Base-by-base conservation (phyloP, 108 stramenopile genomes). In the Pseudonitzschia multistriata region DNA sequence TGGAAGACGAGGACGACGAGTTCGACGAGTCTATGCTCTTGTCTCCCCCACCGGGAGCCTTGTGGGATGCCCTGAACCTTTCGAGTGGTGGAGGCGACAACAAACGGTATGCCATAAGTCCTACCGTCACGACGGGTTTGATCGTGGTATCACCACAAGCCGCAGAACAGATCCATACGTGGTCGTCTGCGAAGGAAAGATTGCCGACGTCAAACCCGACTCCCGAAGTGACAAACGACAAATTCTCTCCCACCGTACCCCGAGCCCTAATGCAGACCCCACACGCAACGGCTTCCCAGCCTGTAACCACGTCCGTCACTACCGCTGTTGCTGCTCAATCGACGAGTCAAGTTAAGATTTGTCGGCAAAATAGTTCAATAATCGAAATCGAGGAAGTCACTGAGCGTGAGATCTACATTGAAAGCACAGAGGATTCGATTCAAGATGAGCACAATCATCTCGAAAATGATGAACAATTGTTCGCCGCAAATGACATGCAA, bases 11-110 rank as follows among this genome's bases (percentile, higher is more conserved):
- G 61, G 54, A 28, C 56, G 49, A 49, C 31, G 42, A 62, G 6
- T 28, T 67, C 17, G 77, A 78, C 19, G 79, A 80, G 54, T 69
- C 67, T 52, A 31, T 80, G 15, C 53, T 80, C n/a, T 54, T 80
- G 21, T 74, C 74, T 22, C 78, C 78, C 48, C 54, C 55, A 45
- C 68, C 68, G 22, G 78, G 63, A 5, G 72, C 72, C 11, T 55
- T 79, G 60, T 73, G 72, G 72, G 59, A 67, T 69, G 50, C 47
- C 24, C 34, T 71, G 30, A 60, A 62, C 30, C 56, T 69, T 25
- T 5, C 55, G 13, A 47, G 49, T 64, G 75, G 63, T 22, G 35
- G 64, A 29, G 62, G 62, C 14, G 57, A 35, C 34, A 59, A 59
- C n/a, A 7, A n/a, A 35, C 29, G 57, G 3, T 11, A 27, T 7